Conservation (phyloP, 2,329 filamentous ascomycete species). For the Xylariaceae sp. region DNA sequence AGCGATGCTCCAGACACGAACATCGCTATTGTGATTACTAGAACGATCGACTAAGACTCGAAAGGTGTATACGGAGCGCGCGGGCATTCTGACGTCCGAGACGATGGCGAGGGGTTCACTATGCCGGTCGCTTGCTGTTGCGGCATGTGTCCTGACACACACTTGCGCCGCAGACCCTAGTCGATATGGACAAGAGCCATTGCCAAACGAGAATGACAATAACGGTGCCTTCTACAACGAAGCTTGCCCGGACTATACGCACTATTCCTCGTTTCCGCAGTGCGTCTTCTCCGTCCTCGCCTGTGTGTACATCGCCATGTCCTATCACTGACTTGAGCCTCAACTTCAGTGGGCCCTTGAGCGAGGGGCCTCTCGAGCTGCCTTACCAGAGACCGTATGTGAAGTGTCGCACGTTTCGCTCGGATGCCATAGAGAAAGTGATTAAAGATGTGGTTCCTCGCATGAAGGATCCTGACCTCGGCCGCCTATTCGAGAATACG, state of each 20-base stretch:
- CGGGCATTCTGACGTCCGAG: background rate
- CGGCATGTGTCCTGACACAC: slow-evolving; percentile 12
- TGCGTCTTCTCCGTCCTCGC: slow-evolving; percentile 32
- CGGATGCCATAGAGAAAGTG: slow-evolving; percentile 78
- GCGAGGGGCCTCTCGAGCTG: slow-evolving; percentile 69
- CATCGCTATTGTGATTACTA: no score
- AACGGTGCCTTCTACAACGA: slow-evolving; percentile 31
- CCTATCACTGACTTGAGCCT: slow-evolving; percentile 13
- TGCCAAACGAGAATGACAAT: slow-evolving; percentile 30
- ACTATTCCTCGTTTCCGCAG: slow-evolving; percentile 55
- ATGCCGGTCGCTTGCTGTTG: slow-evolving; percentile 13
- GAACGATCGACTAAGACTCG: no score
- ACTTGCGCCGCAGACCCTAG: slow-evolving; percentile 13
- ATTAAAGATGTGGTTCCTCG: slow-evolving; percentile 75
- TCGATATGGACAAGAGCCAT: slow-evolving; percentile 28
- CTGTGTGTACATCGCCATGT: background rate
- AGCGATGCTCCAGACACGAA: no score
- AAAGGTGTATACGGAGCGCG: no score
- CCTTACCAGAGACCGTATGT: slow-evolving; percentile 80
- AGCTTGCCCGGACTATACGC: slow-evolving; percentile 60
- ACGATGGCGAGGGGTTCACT: slow-evolving; percentile 6
- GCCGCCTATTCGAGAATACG: slow-evolving; percentile 88
- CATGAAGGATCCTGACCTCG: slow-evolving; percentile 81
- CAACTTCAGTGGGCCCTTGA: slow-evolving; percentile 62
- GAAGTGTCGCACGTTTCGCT: slow-evolving; percentile 84